A percentile compares a stretch with the other conserved stretches of the same genome.
Conservation (phyloP, 495 filamentous ascomycete genomes). For the Penicillium fimorum region DNA sequence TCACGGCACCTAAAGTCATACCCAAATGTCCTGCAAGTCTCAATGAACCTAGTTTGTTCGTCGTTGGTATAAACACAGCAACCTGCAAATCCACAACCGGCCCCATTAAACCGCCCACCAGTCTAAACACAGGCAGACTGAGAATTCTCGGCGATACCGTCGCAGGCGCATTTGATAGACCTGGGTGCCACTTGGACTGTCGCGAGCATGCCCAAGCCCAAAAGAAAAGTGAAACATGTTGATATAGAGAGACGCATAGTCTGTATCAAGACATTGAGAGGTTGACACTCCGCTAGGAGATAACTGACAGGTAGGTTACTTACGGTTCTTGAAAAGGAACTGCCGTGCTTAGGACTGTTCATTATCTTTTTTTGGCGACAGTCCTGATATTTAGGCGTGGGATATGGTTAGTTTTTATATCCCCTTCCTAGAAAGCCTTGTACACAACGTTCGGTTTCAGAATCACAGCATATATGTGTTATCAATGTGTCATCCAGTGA, state of each 20-base stretch:
- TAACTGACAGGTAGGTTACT: not conserved
- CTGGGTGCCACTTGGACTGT: not conserved
- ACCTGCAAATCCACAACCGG: conserved; percentile 17
- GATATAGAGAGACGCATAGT: not conserved
- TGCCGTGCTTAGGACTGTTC: not conserved
- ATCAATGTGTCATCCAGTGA: not conserved
- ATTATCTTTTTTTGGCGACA: not conserved
- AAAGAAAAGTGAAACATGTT: not conserved
- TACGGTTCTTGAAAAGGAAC: not conserved
- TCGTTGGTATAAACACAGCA: conserved; percentile 20
- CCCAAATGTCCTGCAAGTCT: conserved; percentile 10
- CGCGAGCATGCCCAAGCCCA: conserved; percentile 1
- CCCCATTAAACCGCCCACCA: conserved; percentile 12
- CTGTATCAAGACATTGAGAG: not conserved
- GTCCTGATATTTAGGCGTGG: not conserved
- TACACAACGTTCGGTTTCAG: not conserved
- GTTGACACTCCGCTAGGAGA: not conserved
- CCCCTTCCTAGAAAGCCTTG: not conserved
- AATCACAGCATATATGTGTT: conserved; percentile 3
- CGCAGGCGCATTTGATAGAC: conserved; percentile 9
- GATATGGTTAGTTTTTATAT: not conserved
- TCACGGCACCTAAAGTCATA: conserved; percentile 22
- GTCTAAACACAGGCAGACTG: conserved; percentile 1
- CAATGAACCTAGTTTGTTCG: conserved; percentile 17
- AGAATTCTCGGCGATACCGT: not conserved